These are phyloP conservation scores for Picochlorum costavermella DNA, from an alignment of 139 green algal species.

Conservation along the genomic window DNA sequence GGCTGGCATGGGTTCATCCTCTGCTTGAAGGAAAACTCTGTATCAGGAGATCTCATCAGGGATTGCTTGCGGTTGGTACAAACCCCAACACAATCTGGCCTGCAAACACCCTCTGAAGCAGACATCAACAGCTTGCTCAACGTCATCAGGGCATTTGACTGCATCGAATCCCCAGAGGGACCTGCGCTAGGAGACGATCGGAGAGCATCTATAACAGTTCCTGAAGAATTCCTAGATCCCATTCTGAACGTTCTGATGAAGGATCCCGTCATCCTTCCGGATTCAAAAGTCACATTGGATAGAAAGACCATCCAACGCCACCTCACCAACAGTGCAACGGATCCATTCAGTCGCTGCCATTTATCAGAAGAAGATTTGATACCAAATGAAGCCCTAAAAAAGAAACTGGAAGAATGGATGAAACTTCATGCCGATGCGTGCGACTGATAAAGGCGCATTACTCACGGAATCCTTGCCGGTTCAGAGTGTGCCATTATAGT, in stretches of 20 bases:
- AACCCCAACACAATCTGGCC: neutral
- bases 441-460: too few relatives aligned
- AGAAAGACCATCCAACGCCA: constrained; percentile 56
- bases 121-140: neutral
- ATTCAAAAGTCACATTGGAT: constrained; percentile 47
- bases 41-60: neutral
- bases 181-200: neutral
- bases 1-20: too few relatives aligned
- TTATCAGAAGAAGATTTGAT: constrained; percentile 40
- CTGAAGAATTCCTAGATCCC: constrained; percentile 47
- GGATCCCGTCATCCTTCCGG: constrained; percentile 41
- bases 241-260: constrained; percentile 33
- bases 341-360: constrained; percentile 64
- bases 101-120: neutral
- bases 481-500: too few relatives aligned
- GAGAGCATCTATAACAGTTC: constrained; percentile 7
- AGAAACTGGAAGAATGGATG: constrained; percentile 36
- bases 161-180: neutral
- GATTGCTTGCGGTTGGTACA: neutral
- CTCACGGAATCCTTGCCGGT: too few relatives aligned
- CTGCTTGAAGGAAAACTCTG: too few relatives aligned
- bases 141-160: neutral
- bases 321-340: constrained; percentile 42
- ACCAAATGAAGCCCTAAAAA: constrained; percentile 31
- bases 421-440: too few relatives aligned